Base-by-base conservation (phyloP, 1,284 basidiomycete species). In the Trametes hirsuta region DNA sequence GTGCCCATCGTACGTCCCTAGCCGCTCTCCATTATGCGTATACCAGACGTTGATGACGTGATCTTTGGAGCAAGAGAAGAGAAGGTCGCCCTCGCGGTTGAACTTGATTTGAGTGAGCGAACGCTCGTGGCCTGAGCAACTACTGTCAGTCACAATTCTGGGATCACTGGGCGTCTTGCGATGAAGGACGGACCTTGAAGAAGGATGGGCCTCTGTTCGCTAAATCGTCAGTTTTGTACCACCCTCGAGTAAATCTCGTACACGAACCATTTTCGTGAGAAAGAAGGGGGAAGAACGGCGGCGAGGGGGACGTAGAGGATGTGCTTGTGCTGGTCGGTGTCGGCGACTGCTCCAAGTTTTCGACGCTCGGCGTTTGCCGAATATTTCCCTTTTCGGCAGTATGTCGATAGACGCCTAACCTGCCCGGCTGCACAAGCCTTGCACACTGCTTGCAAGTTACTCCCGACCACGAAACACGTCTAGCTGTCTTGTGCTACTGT, bases 31-130 rank as follows among this genome's bases (percentile, higher is more conserved):
- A 72, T 99, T 99, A 72, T 97, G 94, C n/a, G 96, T 92, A 78
- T 88, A 98, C 95, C 96, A 98, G 51, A 94, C 95, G 73, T 98
- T 98, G 76, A 98, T 94, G 69, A 94, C 76, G 70, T 91, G 86
- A 76, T 99, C 97, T 84, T 99, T 99, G 71, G 95, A 96, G 71
- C 91, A 94, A 30, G 95, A 91, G 78, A 99, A 98, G 58, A 99
- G 84, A 12, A 99, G 82, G 76, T 99, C 97, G 66, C 97, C 97
- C 75, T 99, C 97, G 58, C 83, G 79, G 82, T 99, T 99, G 84
- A 96, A 94, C 79, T 92, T 93, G 83, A 95, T 91, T 79, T 97
- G 94, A n/a, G 95, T 98, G 72, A 99, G 83, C 61, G 97, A 94
- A 72, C 97, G 94, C 82, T 98, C 96, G 81, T 99, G 97, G 67